Conservation (phyloP, 805 yeast species). For the Yarrowia porcina region DNA sequence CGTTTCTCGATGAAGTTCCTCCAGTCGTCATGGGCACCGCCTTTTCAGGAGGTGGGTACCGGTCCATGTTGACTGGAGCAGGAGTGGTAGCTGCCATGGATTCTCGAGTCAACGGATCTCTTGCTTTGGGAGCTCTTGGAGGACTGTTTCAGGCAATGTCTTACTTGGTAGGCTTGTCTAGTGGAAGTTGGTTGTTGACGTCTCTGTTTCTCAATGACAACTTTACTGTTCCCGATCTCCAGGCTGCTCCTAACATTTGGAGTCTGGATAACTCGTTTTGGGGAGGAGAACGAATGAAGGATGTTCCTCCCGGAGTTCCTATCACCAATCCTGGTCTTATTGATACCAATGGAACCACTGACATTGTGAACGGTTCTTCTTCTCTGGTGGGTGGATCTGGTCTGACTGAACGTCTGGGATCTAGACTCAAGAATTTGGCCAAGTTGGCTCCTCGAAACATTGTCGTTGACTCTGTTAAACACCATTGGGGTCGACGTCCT, state of each 20-base stretch:
- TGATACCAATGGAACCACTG: conserved; percentile 49
- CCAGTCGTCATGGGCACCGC: conserved; percentile 43
- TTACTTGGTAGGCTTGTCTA: conserved; percentile 74
- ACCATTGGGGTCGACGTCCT: neutral
- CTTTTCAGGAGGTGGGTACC: conserved; percentile 86
- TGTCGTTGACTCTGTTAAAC: neutral
- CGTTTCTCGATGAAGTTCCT: conserved; percentile 28
- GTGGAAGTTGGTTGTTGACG: conserved; percentile 81
- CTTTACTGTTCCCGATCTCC: conserved; percentile 61
- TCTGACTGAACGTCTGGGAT: neutral
- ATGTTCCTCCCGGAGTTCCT: neutral
- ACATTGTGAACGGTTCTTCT: conserved; percentile 26
- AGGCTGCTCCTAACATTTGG: conserved; percentile 54
- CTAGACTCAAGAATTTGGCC: neutral
- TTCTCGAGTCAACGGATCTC: conserved; percentile 56
- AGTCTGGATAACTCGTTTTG: conserved; percentile 57
- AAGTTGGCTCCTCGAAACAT: neutral
- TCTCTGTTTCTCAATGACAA: conserved; percentile 67
- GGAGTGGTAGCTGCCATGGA: conserved; percentile 77
- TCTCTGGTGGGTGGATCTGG: neutral
- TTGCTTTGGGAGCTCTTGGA: conserved; percentile 35
- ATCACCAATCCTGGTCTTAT: conserved; percentile 53
- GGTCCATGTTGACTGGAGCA: conserved; percentile 82
- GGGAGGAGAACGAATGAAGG: conserved; percentile 51
- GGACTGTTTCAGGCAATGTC: conserved; percentile 69